Evolutionary conservation across 1,284 basidiomycete genomes (phyloP), one percentile per base, ranked within the genome.

Genomic region (Irpex sp.): DNA sequence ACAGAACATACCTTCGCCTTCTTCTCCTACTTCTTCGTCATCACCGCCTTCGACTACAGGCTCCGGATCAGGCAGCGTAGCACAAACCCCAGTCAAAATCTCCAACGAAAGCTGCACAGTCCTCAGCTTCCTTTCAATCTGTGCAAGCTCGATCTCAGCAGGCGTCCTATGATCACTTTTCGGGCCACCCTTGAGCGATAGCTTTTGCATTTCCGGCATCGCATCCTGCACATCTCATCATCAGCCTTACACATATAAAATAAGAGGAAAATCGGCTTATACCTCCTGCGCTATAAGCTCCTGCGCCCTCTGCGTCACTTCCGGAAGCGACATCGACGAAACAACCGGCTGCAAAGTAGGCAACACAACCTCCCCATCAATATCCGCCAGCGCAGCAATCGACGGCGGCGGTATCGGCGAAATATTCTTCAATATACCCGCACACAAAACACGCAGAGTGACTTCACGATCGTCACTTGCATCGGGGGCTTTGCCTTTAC

Each of bases 31-130:
- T 34, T 34, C 31, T 0, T 75, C 65, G 68, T 63, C 64, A 37
- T 64, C 69, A 4, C 59, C 64, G 11, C 62, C 62, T 38, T 68
- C 71, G 34, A 67, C 70, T 19, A 75, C 70, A 38, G 79, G 75
- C 63, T 85, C 80, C 57, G 87, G 85, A 70, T 96, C 93, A 21
- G 93, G 91, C 38, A 96, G 76, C 8, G 89, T 92, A n/a, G 93
- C 94, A 72, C 93, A 96, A n/a, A 85, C 81, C 37, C 89, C 89
- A 0, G 93, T 96, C 67, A 97, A 76, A 59, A 97, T 86, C 76
- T 97, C 95, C 38, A 97, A 80, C 17, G 91, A 85, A 40, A 95
- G 82, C 66, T 91, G 88, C 6, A 93, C 81, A 2, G 91, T 91
- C 65, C 88, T 83, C 59, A 97, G 75, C 64, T 79, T 85, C 11